phyloP scores from a whole-genome alignment of 768 basidiomycete genomes.

The Suillus spraguei region DNA sequence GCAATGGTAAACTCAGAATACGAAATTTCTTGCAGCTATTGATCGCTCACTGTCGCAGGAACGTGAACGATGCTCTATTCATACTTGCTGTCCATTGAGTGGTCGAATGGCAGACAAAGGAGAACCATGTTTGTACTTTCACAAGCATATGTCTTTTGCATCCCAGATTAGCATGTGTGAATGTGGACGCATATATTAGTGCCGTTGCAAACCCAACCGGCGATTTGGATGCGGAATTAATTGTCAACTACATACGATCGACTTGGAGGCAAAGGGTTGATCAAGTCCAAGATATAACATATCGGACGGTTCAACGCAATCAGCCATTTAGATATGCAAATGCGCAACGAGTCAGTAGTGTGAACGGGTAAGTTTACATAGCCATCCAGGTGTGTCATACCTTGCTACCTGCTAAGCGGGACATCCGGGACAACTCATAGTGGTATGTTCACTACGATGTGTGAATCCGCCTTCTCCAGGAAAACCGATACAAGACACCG shows the following conservation, averaged over 20 bases:
- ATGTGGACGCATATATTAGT: neutral
- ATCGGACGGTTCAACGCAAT: too few relatives aligned
- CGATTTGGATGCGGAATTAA: neutral
- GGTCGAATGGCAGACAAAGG: neutral
- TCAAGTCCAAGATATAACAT: too few relatives aligned
- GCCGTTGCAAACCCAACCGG: neutral
- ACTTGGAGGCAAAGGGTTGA: neutral
- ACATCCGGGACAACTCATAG: neutral
- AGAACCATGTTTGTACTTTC: neutral
- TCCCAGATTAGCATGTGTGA: neutral
- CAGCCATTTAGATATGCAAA: neutral
- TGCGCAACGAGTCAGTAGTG: neutral
- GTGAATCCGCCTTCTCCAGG: neutral
- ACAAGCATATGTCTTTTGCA: neutral
- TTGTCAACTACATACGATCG: neutral
- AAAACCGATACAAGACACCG: neutral
- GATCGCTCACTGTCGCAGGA: neutral
- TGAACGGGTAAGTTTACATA: neutral
- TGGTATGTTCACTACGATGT: neutral
- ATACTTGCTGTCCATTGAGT: neutral
- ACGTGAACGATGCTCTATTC: neutral
- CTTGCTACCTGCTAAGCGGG: neutral
- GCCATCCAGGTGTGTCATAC: neutral
- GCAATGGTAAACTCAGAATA: neutral
- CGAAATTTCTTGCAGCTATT: neutral